Evolutionary conservation across 78 protist species (phyloP), one percentile per base, ranked within the genome.

Genomic region (Dictyostelium intermedium): DNA sequence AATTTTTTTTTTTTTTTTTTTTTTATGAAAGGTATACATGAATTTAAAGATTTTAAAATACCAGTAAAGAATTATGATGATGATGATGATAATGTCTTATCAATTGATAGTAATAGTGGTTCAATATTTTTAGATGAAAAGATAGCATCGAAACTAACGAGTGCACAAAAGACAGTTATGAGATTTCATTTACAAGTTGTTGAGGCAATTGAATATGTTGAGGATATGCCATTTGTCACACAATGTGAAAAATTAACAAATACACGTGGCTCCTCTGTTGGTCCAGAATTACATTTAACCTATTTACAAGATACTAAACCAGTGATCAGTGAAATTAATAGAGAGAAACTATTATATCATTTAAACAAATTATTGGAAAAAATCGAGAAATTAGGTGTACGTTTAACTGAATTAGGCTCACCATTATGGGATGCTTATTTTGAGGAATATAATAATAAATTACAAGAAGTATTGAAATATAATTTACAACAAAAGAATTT

Each of bases 181-280:
- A 41, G 96, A 43, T 85, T 92, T 79, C 96, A 92, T 85, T 87
- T 83, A 50, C 96, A 92, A 70, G 87, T 92, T 30, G 82, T 79
- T 1, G 96, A 92, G 18, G 91, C 96, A 23, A 82, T 83, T 66
- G 85, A 84, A 41, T 78, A 83, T 35, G 79, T 92, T 14, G 91
- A 83, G 30, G 96, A 87, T 23, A 87, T 87, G 85, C 93, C 93
- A 76, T 87, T 79, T 35, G 45, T 79, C 18, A 78, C 93, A 34
- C 93, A 78, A 18, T 34, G 85, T 27, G 93, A 87, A 20, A 87
- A 76, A 66, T 74, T 87, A 18, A 60, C 93, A 11, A 39, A n/a
- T 2, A 61, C 93, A 2, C 50, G 85, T 13, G 93, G 93, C 23
- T 50, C 93, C 30, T 69, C 80, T 0, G 93, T 87, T 27, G 84